Base-by-base conservation (phyloP, 169 alveolate species). In the Ichthyophthirius multifiliis region DNA sequence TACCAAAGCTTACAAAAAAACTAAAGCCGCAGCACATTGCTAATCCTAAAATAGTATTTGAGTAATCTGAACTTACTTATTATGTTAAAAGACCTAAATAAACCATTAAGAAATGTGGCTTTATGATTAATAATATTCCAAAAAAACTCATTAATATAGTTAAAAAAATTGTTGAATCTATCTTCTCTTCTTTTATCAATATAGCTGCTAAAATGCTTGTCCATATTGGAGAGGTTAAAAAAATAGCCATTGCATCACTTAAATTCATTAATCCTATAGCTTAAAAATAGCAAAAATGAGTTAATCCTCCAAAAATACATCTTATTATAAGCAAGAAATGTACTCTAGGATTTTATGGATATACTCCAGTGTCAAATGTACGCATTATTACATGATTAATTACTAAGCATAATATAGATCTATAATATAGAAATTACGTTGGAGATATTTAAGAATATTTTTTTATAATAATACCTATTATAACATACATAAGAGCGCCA, bases 161-260 rank as follows among this genome's bases (percentile, higher is more conserved):
- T n/a, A n/a, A 55, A 27, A 55, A 3, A 7, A 55, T 55, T 3
- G 31, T 55, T 20, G 12, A 16, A 27, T 55, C 31, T 55, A 27
- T 27, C 13, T 27, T 13, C 13, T n/a, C 12, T 55, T 55, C 71
- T 27, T 55, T 55, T 1, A 55, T 5, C 4, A 55, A 15, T 20
- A 55, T 27, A 7, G 43, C 31, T 10, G 71, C 71, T 55, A 55
- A 55, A 4, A 55, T 5, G 0, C 43, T 55, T 4, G 71, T 55
- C 13, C 23, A 34, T 2, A 55, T 55, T 27, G 71, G 71, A 55
- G 71, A 27, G 13, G 71, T 55, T 55, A 55, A 55, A n/a, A 55
- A 55, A 27, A 55, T 55, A 27, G 71, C 71, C 71, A 55, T 55
- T 27, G 71, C 71, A 55, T 55, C 71, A 23, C 71, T 55, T 10